These are phyloP conservation scores for Canavalia gladiata DNA, from an alignment of 306 rosid species.

Conservation along the genomic window DNA sequence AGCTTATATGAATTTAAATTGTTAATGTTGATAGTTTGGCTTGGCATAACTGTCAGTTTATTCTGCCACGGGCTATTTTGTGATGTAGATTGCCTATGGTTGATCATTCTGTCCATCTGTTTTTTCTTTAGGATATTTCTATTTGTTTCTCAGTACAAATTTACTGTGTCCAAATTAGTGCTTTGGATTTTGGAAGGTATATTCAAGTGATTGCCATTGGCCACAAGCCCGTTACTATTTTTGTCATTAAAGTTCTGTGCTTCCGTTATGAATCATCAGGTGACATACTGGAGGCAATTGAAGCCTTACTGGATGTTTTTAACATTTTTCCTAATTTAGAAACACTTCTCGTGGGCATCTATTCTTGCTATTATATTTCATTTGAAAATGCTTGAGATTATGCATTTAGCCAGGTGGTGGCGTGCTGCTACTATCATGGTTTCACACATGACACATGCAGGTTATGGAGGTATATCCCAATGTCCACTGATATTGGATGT, in stretches of 20 bases:
- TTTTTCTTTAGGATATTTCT: neutral
- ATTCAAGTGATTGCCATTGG: neutral
- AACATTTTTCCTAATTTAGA: conserved; percentile 19
- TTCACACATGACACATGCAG: conserved; percentile 18
- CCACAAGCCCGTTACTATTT: neutral
- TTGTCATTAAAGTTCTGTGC: neutral
- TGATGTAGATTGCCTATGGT: conserved; percentile 5
- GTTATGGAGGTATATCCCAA: conserved; percentile 24
- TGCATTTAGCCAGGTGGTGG: conserved; percentile 11
- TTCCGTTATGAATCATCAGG: conserved; percentile 12
- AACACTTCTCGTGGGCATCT: conserved; percentile 5
- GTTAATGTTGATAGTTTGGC: conserved; percentile 2
- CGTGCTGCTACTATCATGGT: conserved; percentile 5
- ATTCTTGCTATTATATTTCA: neutral
- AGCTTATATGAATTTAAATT: conserved; percentile 35
- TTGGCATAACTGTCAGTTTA: conserved; percentile 14
- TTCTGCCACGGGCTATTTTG: conserved; percentile 17
- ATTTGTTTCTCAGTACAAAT: neutral
- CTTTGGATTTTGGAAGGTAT: neutral
- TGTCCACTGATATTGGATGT: conserved; percentile 26
- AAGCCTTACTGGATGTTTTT: neutral
- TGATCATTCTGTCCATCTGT: neutral
- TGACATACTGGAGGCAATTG: conserved; percentile 29
- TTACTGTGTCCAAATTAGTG: neutral
- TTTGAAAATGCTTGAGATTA: conserved; percentile 23